These are phyloP conservation scores for Fusarium gaditjirri DNA, from an alignment of 2,329 filamentous ascomycete species.

Conservation along the genomic window DNA sequence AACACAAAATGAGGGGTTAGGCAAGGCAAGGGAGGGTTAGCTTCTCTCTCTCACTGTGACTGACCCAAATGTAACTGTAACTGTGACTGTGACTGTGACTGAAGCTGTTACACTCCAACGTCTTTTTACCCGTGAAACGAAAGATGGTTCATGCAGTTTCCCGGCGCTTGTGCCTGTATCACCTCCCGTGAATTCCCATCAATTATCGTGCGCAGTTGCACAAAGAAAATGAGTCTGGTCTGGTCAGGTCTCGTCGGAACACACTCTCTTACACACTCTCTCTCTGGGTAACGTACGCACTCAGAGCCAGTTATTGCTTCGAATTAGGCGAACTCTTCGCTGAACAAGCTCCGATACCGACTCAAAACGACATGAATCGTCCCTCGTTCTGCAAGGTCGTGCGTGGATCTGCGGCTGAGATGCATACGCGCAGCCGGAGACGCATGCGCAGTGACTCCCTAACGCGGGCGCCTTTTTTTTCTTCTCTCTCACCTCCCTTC, in stretches of 20 bases:
- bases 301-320: not conserved
- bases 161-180: constrained; percentile 3
- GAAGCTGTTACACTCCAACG: not conserved
- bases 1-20: not conserved
- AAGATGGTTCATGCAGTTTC: not conserved
- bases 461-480: not conserved
- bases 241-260: not conserved
- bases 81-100: not conserved
- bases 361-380: not conserved
- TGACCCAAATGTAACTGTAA: not conserved
- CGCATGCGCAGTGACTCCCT: not conserved
- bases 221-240: not conserved
- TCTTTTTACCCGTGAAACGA: not conserved
- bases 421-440: not conserved
- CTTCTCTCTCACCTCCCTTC: not conserved
- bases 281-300: not conserved
- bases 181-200: not conserved
- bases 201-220: not conserved
- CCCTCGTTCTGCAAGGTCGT: not conserved
- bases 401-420: not conserved
- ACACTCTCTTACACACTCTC: not conserved
- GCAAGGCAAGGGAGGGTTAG: not conserved
- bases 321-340: not conserved
- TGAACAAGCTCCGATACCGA: not conserved
- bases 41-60: not conserved